Base-by-base conservation (phyloP, 345 rosid species). In the Syzygium aqueum region DNA sequence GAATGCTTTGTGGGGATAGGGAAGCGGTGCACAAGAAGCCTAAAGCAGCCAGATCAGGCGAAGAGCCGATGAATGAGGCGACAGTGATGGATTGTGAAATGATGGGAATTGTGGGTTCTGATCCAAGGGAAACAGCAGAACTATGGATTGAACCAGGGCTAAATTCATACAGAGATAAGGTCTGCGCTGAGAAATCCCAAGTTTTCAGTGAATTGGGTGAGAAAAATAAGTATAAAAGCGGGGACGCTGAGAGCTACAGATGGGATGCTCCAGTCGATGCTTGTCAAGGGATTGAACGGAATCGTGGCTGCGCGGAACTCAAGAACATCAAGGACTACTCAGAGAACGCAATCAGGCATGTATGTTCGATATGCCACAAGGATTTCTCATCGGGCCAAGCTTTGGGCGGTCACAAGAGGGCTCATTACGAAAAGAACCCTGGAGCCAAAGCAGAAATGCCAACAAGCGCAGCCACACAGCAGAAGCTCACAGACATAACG, bases 361-460 rank as follows among this genome's bases (percentile, higher is more conserved):
- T 14, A n/a, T 86, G 88, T 33, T 78, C 88, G 33, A 54, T 54
- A 28, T 87, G 85, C 85, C 85, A 54, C 37, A 87, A 87, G 85
- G 33, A 25, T 33, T 87, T 87, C 50, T 53, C 53, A 22, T 51
- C 85, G 5, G 88, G 54, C 56, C 77, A 89, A 86, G 98, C 94
- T 80, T 85, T 96, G 88, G 96, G 95, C 61, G 94, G 96, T 65
- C 98, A 95, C 85, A 77, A 46, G 85, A 53, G 54, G 73, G 54
- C 37, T 59, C 85, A 86, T 84, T 54, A 86, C 52, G 73, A 3
- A 11, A 67, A 67, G 80, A 67, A 67, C 11, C 46, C 80, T 9
- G 80, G 33, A 67, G 6, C 80, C 46, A 67, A 67, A 17, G 80
- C 80, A 33, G 46, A 73, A 73, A 73, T 73, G 46, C 46, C 46